Evolutionary conservation across 2,329 filamentous ascomycete genomes (phyloP), one percentile per base, ranked within the genome.

Genomic region (Nannizzia gypsea): DNA sequence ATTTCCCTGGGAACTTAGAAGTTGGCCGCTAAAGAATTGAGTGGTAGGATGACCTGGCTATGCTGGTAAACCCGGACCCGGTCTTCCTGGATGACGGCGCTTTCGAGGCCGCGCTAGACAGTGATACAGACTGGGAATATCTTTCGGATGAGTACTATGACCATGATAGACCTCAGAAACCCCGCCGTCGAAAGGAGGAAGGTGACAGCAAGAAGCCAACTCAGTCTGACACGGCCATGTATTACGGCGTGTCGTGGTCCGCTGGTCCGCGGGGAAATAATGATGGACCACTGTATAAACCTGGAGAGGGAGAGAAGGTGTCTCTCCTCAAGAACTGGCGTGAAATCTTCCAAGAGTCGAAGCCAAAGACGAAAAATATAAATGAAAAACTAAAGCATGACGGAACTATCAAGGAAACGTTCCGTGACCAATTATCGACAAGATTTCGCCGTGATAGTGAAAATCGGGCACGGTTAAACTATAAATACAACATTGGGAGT

Each of bases 281-380:
- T 6, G 55, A 64, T 1, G 63, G 67, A 2, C 64, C 69, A 20
- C 60, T 71, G 5, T 73, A 76, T 57, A 67, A 73, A 28, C 72
- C 72, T 0, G 75, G 74, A 3, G 66, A 72, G 2, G 73, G 72
- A 3, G 71, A 75, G 22, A 72, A 72, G 57, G 74, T 79, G 0
- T 70, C 76, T 1, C 62, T 79, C 17, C 67, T 78, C 55, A 72
- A 74, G 63, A 74, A 78, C 64, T 78, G 76, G 75, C 70, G 74
- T 20, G 73, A 77, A 60, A 64, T 76, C 2, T 77, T 78, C 63
- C 71, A 72, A 44, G 64, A 68, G 13, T 67, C 70, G 0, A 67
- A 73, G 58, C 71, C 48, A 5, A 60, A 60, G 60, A 22, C 20
- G 15, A 54, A 34, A 15, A 31, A 54, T 11, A 8, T 17, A 26